Evolutionary conservation across 306 rosid species (phyloP).

Genomic region (Quercus wislizeni): DNA sequence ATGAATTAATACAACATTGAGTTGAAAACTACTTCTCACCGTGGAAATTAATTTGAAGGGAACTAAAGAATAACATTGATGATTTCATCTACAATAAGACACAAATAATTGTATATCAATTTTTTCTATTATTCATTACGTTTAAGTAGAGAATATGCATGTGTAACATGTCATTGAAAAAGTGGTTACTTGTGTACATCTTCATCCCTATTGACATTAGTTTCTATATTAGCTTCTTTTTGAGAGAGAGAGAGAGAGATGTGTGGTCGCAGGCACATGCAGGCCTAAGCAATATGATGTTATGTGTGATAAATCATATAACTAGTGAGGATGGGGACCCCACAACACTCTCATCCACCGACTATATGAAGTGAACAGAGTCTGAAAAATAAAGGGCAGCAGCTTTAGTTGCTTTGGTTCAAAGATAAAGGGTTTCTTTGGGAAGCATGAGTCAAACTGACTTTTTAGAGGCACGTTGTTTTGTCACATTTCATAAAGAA

Average conservation of each 20-base stretch:
- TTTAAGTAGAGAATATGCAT: too few relatives aligned
- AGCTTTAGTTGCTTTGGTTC: background rate
- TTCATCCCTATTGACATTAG: background rate
- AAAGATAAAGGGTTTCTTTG: background rate
- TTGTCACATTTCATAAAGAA: background rate
- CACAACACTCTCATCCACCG: slow-evolving; percentile 4
- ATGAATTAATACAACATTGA: too few relatives aligned
- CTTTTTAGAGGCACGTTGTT: background rate
- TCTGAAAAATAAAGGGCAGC: background rate
- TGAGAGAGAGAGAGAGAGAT: background rate
- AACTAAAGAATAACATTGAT: too few relatives aligned
- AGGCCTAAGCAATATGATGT: background rate
- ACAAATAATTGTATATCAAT: too few relatives aligned
- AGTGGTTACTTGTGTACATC: slow-evolving; percentile 18
- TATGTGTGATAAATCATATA: background rate
- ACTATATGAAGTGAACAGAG: background rate
- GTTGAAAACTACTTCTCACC: too few relatives aligned
- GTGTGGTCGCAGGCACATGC: too few relatives aligned
- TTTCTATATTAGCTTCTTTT: background rate
- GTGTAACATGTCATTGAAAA: background rate
- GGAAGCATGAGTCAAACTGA: background rate
- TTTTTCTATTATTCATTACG: too few relatives aligned
- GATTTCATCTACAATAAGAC: too few relatives aligned
- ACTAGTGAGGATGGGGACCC: background rate
- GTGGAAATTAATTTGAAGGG: too few relatives aligned